A percentile compares a stretch with the other conserved stretches of the same genome.
Conservation (phyloP, 2,329 filamentous ascomycete genomes). For the Pseudogymnoascus sp. region DNA sequence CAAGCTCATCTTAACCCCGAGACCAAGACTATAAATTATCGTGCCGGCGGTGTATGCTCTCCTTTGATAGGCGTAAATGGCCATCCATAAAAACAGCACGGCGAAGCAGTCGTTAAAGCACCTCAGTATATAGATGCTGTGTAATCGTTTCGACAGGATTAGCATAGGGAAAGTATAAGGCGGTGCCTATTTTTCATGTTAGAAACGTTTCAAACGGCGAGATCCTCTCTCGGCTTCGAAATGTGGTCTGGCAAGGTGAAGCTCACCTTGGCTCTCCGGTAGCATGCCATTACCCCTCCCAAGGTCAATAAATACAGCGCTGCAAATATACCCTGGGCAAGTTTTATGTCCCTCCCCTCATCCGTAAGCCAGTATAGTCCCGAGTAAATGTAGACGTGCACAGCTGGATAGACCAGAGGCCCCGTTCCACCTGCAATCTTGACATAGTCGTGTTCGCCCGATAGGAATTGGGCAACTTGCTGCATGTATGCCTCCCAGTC, state of each 20-base stretch:
- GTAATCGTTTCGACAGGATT: conserved; percentile 81
- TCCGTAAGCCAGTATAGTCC: conserved; percentile 71
- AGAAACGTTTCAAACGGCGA: background rate
- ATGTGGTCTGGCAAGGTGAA: background rate
- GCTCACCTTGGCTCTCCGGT: conserved; percentile 62
- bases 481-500: conserved; percentile 98
- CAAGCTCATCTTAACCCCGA: conserved; percentile 94
- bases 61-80: conserved; percentile 72
- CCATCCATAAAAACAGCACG: conserved; percentile 71
- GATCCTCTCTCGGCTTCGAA: conserved; percentile 10
- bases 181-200: conserved; percentile 50
- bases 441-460: conserved; percentile 83
- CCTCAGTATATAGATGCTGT: conserved; percentile 86
- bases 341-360: conserved; percentile 64
- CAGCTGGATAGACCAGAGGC: conserved; percentile 89
- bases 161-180: conserved; percentile 83
- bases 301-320: conserved; percentile 71
- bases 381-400: conserved; percentile 87
- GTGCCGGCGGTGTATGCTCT: conserved; percentile 67
- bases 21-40: conserved; percentile 65
- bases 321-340: conserved; percentile 80
- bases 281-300: conserved; percentile 73
- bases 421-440: conserved; percentile 82
- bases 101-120: conserved; percentile 97
- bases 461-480: conserved; percentile 71